A percentile compares a stretch with the other conserved stretches of the same genome.
Conservation (phyloP, 495 filamentous ascomycete genomes). For the Penicillium verhagenii region DNA sequence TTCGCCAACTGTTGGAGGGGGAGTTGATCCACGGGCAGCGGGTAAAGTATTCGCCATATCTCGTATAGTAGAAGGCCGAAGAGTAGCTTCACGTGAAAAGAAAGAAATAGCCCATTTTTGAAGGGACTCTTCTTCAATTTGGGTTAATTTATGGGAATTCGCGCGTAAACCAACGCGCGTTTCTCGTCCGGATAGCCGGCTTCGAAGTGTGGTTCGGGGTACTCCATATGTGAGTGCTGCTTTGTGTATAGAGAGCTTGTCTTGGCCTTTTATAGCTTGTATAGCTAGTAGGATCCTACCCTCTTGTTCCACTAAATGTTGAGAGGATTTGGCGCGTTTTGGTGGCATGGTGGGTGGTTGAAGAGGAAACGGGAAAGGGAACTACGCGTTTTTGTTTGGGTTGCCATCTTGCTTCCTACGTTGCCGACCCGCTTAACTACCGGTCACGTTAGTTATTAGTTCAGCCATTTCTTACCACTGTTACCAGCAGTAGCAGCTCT, state of each 20-base stretch:
- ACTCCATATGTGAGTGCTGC: background rate
- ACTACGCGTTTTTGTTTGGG: too few relatives aligned
- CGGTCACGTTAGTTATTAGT: too few relatives aligned
- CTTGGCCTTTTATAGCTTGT: constrained; percentile 5
- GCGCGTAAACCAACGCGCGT: background rate
- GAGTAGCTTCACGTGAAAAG: constrained; percentile 3
- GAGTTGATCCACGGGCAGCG: background rate
- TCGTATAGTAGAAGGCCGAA: constrained; percentile 1
- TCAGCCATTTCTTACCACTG: too few relatives aligned
- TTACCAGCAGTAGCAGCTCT: too few relatives aligned
- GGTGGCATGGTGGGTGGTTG: constrained; percentile 8
- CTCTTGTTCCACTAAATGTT: background rate
- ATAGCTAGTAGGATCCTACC: constrained; percentile 3
- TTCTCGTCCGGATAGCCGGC: background rate
- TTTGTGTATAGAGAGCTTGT: background rate
- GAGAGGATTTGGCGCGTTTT: background rate
- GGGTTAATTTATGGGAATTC: constrained; percentile 1
- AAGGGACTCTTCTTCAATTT: constrained; percentile 10
- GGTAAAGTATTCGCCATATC: constrained; percentile 5
- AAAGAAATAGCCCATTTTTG: constrained; percentile 1
- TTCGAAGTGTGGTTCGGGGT: background rate
- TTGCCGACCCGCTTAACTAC: too few relatives aligned
- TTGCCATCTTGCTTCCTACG: too few relatives aligned
- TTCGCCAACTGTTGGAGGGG: background rate
- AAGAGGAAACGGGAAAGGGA: too few relatives aligned